Base-by-base conservation (phyloP, 164 flowering plant genomes). In the Vitis rotundifolia region DNA sequence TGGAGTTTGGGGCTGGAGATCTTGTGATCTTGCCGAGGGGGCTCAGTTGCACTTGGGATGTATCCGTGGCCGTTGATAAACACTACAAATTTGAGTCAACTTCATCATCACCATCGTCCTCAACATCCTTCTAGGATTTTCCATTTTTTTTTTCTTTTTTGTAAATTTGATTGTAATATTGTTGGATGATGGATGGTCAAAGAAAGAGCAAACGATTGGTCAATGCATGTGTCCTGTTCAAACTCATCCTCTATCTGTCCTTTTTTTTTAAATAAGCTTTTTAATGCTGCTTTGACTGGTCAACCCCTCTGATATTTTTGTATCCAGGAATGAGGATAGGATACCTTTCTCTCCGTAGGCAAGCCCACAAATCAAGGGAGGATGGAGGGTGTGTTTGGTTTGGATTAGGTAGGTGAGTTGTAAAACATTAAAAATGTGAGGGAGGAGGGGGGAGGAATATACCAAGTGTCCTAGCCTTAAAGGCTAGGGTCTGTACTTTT, bases 1-100 rank as follows among this genome's bases (percentile, higher is more conserved):
- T 86, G 2, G 97, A 93, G 59, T 93, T 93, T 63, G 93, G 92
- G 6, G 94, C 97, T 0, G 98, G 98, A 57, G 98, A 90, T 65
- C 80, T 80, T 13, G 83, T 80, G 11, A 72, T 52, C 18, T 68
- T 80, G 31, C 83, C 83, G 0, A 80, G 72, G 44, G 83, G 94
- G 8, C 83, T 90, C 1, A 84, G 87, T 67, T 90, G 94, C 84
- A 88, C 92, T 69, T 90, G 94, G 94, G 92, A 86, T 49, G 94
- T 90, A 0, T 85, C 89, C 3, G 66, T 84, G 5, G 85, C 92
- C 11, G 87, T 90, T 26, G 94, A 90, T 69, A 90, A 90, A 75
- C 77, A 84, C 80, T 90, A 90, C 84, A 88, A 85, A 59, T 90
- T 90, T 49, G 91, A 85, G 71, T 84, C 81, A n/a, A 64, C 86